phyloP scores from a whole-genome alignment of 2,329 filamentous ascomycete species.

The Dactylonectria estremocensis region DNA sequence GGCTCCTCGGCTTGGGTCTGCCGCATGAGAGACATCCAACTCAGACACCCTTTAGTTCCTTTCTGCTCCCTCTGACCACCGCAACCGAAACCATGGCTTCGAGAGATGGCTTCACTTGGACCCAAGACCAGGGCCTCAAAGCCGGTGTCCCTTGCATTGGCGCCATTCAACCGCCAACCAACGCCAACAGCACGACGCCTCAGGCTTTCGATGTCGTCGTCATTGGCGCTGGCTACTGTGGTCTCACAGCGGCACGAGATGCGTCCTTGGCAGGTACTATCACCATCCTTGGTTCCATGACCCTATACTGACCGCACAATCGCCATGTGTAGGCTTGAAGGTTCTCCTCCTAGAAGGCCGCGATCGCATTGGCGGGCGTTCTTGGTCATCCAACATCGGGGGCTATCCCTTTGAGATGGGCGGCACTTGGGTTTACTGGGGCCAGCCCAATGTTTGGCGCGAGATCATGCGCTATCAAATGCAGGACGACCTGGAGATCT shows the following conservation, averaged over 20 bases:
- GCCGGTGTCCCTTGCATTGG: constrained; percentile 51
- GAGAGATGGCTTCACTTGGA: constrained; percentile 52
- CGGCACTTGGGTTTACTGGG: constrained; percentile 65
- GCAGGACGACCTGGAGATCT: constrained; percentile 56
- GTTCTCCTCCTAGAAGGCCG: constrained; percentile 63
- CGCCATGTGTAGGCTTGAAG: constrained; percentile 47
- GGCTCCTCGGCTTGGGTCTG: background rate
- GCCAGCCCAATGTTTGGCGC: constrained; percentile 59
- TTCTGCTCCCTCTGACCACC: background rate
- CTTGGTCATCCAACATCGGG: constrained; percentile 61
- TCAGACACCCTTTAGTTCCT: background rate
- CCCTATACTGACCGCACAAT: background rate
- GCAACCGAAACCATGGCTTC: constrained; percentile 43
- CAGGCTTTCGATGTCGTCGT: constrained; percentile 49
- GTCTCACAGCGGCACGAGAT: constrained; percentile 50
- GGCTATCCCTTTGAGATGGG: constrained; percentile 65
- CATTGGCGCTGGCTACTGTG: constrained; percentile 51
- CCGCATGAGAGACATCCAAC: background rate
- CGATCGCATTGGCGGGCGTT: constrained; percentile 64
- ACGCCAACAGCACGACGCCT: constrained; percentile 28
- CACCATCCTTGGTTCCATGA: background rate
- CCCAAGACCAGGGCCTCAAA: constrained; percentile 47
- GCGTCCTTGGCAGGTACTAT: constrained; percentile 46
- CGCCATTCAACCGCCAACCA: constrained; percentile 47
- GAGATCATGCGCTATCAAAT: constrained; percentile 64